Evolutionary conservation across 371 early-diverging fungal genomes (phyloP).

Genomic region (Zychaea mexicana): DNA sequence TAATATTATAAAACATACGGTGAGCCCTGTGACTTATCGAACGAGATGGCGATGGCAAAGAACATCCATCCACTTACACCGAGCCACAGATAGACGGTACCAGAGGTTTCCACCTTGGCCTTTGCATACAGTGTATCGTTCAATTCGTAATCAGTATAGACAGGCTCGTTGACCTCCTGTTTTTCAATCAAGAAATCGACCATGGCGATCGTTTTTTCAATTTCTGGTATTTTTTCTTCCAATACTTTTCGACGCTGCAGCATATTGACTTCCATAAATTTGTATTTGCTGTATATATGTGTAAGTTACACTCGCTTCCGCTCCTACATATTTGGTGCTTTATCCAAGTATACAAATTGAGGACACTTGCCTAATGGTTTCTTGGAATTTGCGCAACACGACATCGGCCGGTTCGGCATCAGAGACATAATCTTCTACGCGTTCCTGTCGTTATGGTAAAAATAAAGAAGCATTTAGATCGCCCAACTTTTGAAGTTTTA

Average conservation of each 20-base stretch:
- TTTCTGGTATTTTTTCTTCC: constrained; percentile 94
- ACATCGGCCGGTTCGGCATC: constrained; percentile 76
- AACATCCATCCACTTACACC: constrained; percentile 65
- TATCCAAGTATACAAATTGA: not conserved
- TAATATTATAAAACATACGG: constrained; percentile 28
- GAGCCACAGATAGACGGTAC: constrained; percentile 92
- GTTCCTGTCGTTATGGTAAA: constrained; percentile 57
- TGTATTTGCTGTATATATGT: constrained; percentile 80
- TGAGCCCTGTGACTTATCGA: too few species aligned
- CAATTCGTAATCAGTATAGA: constrained; percentile 88
- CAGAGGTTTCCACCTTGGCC: constrained; percentile 77
- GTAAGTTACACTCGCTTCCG: too few species aligned
- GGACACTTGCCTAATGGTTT: constrained; percentile 75
- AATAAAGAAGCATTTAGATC: not conserved
- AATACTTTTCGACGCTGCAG: constrained; percentile 81
- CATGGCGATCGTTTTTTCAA: constrained; percentile 89
- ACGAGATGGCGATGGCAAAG: not conserved
- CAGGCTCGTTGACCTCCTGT: constrained; percentile 69
- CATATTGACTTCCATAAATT: constrained; percentile 93
- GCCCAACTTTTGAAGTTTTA: too few species aligned
- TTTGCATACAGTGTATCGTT: constrained; percentile 93
- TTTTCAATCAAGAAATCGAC: constrained; percentile 76
- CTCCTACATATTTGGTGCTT: not conserved
- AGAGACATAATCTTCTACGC: constrained; percentile 85
- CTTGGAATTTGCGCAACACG: constrained; percentile 89